Percentiles rank a stretch among this genome's conserved stretches.
Evolutionary conservation across 2,329 filamentous ascomycete genomes (phyloP).

Genomic region (Apiospora hydei): DNA sequence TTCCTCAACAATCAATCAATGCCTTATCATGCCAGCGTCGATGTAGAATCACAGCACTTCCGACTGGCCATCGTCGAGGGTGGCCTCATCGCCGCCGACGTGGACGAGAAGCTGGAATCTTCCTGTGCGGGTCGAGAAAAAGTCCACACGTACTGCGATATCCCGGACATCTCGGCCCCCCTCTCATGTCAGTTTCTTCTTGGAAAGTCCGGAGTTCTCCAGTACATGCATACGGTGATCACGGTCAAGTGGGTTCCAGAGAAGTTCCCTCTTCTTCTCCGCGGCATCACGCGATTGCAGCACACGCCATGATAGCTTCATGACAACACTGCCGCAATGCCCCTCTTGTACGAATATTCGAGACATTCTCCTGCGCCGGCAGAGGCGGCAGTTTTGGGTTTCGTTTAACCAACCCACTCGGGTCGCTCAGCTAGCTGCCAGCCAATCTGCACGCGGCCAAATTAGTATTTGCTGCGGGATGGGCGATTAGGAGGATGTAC

Average conservation of each 20-base stretch:
- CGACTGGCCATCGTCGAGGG: not conserved
- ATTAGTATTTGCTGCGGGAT: not conserved
- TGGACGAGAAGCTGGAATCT: conserved; percentile 3
- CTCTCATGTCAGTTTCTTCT: not conserved
- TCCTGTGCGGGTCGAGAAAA: conserved; percentile 3
- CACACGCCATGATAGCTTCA: conserved; percentile 10
- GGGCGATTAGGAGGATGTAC: not conserved
- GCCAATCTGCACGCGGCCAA: not conserved
- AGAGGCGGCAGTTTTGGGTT: conserved; percentile 14
- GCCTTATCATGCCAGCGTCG: not conserved
- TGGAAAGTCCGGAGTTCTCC: conserved; percentile 10
- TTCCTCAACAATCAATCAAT: not conserved
- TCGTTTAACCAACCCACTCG: not conserved
- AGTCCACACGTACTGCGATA: not conserved
- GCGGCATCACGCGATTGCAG: not conserved
- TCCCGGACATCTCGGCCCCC: not conserved
- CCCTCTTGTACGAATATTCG: not conserved
- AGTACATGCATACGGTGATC: not conserved
- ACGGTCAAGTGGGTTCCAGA: conserved; percentile 2
- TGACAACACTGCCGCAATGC: not conserved
- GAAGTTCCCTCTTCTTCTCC: not conserved
- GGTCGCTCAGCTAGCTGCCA: not conserved
- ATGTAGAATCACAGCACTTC: not conserved
- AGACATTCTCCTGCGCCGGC: not conserved
- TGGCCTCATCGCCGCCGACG: not conserved